phyloP scores from a whole-genome alignment of 208 protist genomes.

The Herpetomonas samuelpessoai region DNA sequence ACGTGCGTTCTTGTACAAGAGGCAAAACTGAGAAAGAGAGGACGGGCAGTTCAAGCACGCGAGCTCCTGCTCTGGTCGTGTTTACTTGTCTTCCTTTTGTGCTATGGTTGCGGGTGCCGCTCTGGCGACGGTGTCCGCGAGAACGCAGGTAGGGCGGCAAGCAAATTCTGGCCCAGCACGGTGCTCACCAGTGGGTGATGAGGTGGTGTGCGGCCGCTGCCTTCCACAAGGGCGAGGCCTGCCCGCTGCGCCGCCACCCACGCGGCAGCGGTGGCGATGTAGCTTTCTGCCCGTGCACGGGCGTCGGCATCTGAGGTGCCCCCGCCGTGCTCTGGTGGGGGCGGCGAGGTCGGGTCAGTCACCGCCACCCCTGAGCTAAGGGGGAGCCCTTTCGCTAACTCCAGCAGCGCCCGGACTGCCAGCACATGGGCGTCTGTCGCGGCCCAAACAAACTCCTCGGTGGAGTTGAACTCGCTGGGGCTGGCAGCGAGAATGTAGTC shows the following conservation, averaged over 20 bases:
- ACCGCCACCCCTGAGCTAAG: too few relatives aligned
- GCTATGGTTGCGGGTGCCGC: too few relatives aligned
- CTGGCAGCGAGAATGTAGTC: constrained; percentile 35
- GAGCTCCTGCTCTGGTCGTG: too few relatives aligned
- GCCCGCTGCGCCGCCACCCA: constrained; percentile 30
- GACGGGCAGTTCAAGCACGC: too few relatives aligned
- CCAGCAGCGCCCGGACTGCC: constrained; percentile 33
- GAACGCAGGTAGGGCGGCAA: constrained; percentile 16
- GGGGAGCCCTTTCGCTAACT: too few relatives aligned
- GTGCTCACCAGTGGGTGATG: constrained; percentile 34
- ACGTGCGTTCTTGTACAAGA: too few relatives aligned
- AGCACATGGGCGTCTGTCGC: constrained; percentile 31
- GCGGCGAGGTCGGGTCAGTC: too few relatives aligned
- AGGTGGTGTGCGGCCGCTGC: neutral
- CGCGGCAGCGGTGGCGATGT: neutral
- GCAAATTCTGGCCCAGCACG: constrained; percentile 24
- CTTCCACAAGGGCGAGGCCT: constrained; percentile 6
- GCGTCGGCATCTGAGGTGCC: too few relatives aligned
- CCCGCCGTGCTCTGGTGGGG: too few relatives aligned
- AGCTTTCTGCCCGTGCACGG: constrained; percentile 7
- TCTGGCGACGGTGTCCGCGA: too few relatives aligned
- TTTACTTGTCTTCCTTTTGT: too few relatives aligned
- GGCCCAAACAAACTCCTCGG: constrained; percentile 20
- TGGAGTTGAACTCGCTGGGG: constrained; percentile 18
- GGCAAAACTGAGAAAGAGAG: too few relatives aligned